phyloP scores from a whole-genome alignment of 306 rosid species.

The Glycine tomentella region DNA sequence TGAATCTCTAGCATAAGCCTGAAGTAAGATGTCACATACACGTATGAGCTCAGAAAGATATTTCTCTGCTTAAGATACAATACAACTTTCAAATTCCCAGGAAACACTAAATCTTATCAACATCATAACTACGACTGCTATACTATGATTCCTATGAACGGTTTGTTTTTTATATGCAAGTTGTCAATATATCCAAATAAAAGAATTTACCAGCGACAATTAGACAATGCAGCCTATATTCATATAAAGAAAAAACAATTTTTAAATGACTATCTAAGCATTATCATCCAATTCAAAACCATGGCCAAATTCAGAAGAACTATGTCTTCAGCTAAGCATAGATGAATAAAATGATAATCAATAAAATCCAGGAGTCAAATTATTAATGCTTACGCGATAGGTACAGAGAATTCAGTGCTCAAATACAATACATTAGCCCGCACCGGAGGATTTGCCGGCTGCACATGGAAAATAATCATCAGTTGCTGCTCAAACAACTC shows the following conservation, averaged over 20 bases:
- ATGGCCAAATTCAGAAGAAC: slow-evolving; percentile 13
- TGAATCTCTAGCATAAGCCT: neutral
- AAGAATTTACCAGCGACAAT: neutral
- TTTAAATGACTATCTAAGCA: slow-evolving; percentile 28
- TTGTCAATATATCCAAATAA: neutral
- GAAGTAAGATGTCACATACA: neutral
- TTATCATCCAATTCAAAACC: slow-evolving; percentile 40
- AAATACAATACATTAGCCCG: slow-evolving; percentile 90
- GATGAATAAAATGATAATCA: slow-evolving; percentile 5
- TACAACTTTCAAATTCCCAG: slow-evolving; percentile 4
- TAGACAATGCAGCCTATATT: neutral
- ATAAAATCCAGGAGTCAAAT: neutral
- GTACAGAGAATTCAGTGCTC: slow-evolving; percentile 73
- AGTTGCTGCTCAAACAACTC: slow-evolving; percentile 39
- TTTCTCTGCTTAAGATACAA: neutral
- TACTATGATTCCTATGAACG: neutral
- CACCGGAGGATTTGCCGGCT: slow-evolving; percentile 94
- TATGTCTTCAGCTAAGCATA: neutral
- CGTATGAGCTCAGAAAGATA: neutral
- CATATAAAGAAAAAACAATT: neutral
- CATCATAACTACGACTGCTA: slow-evolving; percentile 1
- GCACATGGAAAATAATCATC: slow-evolving; percentile 50
- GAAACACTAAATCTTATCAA: slow-evolving; percentile 18
- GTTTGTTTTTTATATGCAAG: neutral
- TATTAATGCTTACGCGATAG: slow-evolving; percentile 67